Conservation (phyloP, 345 rosid genomes). For the Eucalyptus cloeziana region DNA sequence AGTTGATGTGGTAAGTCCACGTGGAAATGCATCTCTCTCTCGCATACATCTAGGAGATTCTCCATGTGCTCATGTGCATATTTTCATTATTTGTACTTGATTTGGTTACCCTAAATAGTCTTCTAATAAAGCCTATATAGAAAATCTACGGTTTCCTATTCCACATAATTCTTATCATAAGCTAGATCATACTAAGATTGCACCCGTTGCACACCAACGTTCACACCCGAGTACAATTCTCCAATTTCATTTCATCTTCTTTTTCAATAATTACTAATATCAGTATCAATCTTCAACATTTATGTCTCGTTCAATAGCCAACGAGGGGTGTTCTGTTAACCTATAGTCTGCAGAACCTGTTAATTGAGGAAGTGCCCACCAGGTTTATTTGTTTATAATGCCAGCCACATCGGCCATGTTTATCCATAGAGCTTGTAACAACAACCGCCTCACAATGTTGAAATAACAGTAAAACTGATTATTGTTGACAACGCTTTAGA, state of each 20-base stretch:
- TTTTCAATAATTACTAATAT: background rate
- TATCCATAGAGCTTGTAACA: background rate
- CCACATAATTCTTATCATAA: too few relatives aligned
- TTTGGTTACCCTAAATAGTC: too few relatives aligned
- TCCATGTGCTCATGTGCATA: too few relatives aligned
- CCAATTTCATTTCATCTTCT: background rate
- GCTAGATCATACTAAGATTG: background rate
- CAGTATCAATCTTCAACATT: background rate
- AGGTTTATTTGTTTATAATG: background rate
- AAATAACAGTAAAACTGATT: too few relatives aligned
- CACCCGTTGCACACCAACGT: background rate
- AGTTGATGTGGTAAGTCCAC: too few relatives aligned
- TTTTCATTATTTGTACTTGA: too few relatives aligned
- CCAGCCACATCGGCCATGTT: background rate
- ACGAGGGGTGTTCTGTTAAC: rapidly evolving
- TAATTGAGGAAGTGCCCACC: background rate
- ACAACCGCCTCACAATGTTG: background rate
- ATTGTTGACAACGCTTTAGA: background rate
- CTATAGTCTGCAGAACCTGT: background rate
- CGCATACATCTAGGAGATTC: too few relatives aligned
- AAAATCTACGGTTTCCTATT: too few relatives aligned
- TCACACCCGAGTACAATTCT: background rate
- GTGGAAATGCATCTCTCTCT: background rate
- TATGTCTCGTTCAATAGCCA: background rate
- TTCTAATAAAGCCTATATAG: too few relatives aligned